These are phyloP conservation scores for Linnemannia exigua DNA, from an alignment of 192 early-diverging fungal genomes.

Conservation along the genomic window DNA sequence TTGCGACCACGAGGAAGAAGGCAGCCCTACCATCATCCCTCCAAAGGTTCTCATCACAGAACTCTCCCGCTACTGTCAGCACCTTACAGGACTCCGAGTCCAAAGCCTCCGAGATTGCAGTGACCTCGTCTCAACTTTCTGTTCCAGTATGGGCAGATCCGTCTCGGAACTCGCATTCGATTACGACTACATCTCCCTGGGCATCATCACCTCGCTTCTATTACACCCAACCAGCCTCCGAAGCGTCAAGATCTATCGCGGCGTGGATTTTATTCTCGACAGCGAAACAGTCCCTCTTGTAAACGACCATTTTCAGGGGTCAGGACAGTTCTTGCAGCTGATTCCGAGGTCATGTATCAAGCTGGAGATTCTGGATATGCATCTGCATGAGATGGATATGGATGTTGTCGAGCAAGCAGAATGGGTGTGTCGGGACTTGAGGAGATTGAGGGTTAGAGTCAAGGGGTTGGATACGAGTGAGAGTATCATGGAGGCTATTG, in stretches of 20 bases:
- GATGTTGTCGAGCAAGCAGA: neutral
- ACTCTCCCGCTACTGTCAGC: neutral
- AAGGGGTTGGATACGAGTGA: neutral
- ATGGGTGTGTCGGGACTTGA: slow-evolving; percentile 2
- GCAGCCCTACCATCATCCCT: neutral
- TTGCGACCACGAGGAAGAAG: slow-evolving; percentile 1
- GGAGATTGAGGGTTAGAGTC: neutral
- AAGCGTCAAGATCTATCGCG: neutral
- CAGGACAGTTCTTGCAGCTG: slow-evolving; percentile 8
- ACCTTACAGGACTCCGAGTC: neutral
- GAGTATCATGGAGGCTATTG: neutral
- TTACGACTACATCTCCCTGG: neutral
- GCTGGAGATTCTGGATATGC: neutral
- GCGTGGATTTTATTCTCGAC: neutral
- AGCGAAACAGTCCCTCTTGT: neutral
- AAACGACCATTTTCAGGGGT: neutral
- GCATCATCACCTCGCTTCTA: neutral
- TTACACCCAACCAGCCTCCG: neutral
- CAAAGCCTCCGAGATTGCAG: neutral
- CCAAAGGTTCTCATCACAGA: neutral
- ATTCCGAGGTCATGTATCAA: neutral
- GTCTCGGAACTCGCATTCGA: neutral
- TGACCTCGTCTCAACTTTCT: neutral
- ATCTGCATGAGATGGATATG: slow-evolving; percentile 10
- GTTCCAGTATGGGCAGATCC: neutral